A percentile compares a stretch with the other conserved stretches of the same genome.
Evolutionary conservation across 83 land plant genomes (phyloP).

Genomic region (Picea engelmannii): DNA sequence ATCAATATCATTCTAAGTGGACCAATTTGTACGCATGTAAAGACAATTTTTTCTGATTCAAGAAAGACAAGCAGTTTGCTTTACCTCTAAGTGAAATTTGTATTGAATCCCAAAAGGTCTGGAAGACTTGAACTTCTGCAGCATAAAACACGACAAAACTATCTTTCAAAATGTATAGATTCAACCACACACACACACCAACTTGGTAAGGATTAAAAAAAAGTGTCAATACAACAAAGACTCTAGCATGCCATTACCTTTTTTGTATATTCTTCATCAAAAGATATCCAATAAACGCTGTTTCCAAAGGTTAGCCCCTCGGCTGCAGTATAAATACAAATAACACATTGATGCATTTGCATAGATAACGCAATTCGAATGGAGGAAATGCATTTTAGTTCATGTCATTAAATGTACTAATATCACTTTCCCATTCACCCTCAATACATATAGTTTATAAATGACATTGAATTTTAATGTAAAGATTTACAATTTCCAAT

Average conservation of each 20-base stretch:
- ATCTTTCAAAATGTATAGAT: neutral
- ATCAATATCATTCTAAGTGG: neutral
- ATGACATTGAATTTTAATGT: no score
- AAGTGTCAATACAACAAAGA: neutral
- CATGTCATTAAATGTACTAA: no score
- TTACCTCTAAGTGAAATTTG: constrained; percentile 71
- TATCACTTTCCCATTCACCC: no score
- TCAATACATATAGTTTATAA: no score
- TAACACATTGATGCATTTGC: neutral
- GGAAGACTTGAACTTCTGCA: constrained; percentile 67
- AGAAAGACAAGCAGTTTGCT: neutral
- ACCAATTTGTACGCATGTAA: neutral
- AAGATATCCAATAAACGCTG: constrained; percentile 67
- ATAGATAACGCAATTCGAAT: neutral
- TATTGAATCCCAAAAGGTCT: constrained; percentile 73
- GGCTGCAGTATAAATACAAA: constrained; percentile 40
- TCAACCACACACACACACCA: constrained; percentile 6
- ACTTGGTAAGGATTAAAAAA: neutral
- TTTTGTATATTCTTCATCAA: constrained; percentile 55
- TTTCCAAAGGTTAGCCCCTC: constrained; percentile 60
- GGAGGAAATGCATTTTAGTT: no score
- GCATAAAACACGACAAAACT: neutral
- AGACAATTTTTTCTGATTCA: neutral
- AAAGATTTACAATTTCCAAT: no score
- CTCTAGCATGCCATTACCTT: constrained; percentile 39